A percentile compares a stretch with the other conserved stretches of the same genome.
Conservation (phyloP, 192 early-diverging fungal species). For the Podila clonocystis region DNA sequence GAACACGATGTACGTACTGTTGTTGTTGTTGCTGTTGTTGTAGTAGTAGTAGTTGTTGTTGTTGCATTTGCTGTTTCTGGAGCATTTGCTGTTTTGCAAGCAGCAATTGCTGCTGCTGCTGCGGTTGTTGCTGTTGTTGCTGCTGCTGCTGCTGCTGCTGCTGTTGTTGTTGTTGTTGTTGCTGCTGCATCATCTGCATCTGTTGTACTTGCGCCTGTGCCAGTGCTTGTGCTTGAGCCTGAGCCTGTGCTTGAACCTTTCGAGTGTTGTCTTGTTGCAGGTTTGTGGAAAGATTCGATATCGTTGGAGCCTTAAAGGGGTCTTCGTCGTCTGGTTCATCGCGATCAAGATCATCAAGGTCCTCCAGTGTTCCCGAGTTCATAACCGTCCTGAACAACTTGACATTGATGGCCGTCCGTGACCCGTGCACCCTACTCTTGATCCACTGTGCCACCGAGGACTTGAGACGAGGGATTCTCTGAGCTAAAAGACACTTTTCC, state of each 20-base stretch:
- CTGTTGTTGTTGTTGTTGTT: not conserved
- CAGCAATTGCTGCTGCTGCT: not conserved
- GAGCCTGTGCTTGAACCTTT: not conserved
- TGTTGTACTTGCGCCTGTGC: too few species aligned
- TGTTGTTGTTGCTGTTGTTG: not conserved
- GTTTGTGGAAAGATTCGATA: not conserved
- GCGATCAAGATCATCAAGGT: not conserved
- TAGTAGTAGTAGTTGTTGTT: not conserved
- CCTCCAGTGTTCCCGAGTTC: conserved; percentile 18
- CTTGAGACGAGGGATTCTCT: conserved; percentile 21
- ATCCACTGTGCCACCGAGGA: conserved; percentile 43
- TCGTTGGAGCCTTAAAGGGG: not conserved
- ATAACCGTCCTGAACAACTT: conserved; percentile 39
- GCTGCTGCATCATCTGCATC: too few species aligned
- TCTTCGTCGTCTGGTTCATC: not conserved
- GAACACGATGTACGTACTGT: too few species aligned
- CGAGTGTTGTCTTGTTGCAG: not conserved
- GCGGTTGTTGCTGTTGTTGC: not conserved
- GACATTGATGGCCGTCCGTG: conserved; percentile 19
- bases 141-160: not conserved
- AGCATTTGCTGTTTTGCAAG: not conserved
- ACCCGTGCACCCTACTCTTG: conserved; percentile 13
- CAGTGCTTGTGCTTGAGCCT: not conserved
- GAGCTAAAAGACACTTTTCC: conserved; percentile 58
- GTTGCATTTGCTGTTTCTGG: not conserved